These are phyloP conservation scores for Haplosporangium sp. DNA, from an alignment of 371 early-diverging fungal genomes.

Conservation along the genomic window DNA sequence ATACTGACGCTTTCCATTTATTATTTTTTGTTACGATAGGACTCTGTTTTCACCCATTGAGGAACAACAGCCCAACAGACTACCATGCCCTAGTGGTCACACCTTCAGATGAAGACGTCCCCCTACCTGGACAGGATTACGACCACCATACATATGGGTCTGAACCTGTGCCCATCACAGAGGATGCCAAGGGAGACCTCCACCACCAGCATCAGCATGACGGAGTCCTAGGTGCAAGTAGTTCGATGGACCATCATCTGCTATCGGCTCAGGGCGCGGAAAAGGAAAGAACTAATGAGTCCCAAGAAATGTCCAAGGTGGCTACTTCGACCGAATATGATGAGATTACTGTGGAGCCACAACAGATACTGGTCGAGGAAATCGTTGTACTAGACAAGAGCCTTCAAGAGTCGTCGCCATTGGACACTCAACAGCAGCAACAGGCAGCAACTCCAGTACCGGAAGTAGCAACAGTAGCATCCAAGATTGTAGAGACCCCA, in stretches of 20 bases:
- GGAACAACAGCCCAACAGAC: conserved; percentile 13
- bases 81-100: conserved; percentile 37
- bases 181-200: conserved; percentile 19
- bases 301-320: not conserved
- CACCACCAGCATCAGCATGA: not conserved
- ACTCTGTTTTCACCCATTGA: conserved; percentile 32
- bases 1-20: not conserved
- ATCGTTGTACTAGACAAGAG: not conserved
- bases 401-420: not conserved
- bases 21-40: conserved; percentile 18
- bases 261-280: not conserved
- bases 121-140: conserved; percentile 15
- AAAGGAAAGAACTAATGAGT: not conserved
- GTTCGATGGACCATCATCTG: conserved; percentile 10
- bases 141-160: not conserved
- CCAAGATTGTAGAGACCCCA: too few species aligned
- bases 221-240: conserved; percentile 9
- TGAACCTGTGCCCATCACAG: conserved; percentile 9
- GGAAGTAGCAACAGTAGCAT: too few species aligned
- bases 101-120: conserved; percentile 36
- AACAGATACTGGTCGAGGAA: not conserved
- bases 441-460: not conserved
- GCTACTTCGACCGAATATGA: conserved; percentile 13
- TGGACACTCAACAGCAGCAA: not conserved
- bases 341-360: conserved; percentile 17